phyloP scores from a whole-genome alignment of 176 grass and related monocot genomes.

The Themeda triandra region DNA sequence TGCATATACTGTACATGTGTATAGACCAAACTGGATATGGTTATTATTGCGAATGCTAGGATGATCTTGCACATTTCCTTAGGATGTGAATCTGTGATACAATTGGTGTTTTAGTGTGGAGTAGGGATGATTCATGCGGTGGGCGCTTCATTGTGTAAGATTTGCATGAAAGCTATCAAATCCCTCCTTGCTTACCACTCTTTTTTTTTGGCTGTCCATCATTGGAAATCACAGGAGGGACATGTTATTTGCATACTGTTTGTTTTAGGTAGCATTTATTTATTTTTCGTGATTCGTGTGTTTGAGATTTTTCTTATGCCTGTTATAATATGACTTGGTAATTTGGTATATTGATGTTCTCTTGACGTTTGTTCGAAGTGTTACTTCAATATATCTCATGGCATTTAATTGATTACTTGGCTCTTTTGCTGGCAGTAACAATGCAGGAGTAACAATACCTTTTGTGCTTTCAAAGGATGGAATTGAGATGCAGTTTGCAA shows the following conservation, averaged over 20 bases:
- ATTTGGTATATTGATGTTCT: neutral
- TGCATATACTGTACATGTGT: neutral
- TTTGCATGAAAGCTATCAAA: neutral
- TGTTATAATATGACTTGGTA: neutral
- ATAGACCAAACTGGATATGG: too few species aligned
- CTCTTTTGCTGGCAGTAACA: slow-evolving; percentile 60
- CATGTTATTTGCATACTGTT: neutral
- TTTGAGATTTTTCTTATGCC: neutral
- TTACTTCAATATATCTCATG: neutral
- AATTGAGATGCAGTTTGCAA: slow-evolving; percentile 94
- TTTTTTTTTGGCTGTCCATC: neutral
- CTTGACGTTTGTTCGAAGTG: neutral
- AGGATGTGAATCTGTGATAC: too few species aligned
- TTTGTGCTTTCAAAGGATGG: slow-evolving; percentile 87
- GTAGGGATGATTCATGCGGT: too few species aligned
- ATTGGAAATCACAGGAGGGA: neutral
- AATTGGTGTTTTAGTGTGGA: too few species aligned
- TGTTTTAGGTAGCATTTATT: neutral
- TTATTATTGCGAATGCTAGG: too few species aligned
- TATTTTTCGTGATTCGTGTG: neutral
- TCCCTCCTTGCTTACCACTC: neutral
- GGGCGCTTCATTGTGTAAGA: neutral
- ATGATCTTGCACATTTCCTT: too few species aligned
- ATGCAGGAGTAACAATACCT: slow-evolving; percentile 82
- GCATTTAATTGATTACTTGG: neutral